A percentile compares a stretch with the other conserved stretches of the same genome.
phyloP scores from a whole-genome alignment of 345 rosid species.

The Euphorbia pulcherrima region DNA sequence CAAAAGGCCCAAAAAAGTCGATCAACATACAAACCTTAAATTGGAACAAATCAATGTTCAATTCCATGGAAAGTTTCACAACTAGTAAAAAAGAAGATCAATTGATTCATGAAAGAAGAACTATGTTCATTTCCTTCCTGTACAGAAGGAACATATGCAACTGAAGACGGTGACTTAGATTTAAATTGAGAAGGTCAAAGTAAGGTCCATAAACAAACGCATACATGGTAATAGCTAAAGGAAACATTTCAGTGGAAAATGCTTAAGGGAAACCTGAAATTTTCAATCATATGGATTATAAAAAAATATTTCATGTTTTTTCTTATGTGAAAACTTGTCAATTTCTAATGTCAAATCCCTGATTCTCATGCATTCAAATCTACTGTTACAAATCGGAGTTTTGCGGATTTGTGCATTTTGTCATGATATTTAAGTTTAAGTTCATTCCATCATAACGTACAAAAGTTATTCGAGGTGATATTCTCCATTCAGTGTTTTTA shows the following conservation, averaged over 20 bases:
- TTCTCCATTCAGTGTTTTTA: not conserved
- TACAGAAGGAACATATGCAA: not conserved
- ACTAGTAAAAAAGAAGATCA: not conserved
- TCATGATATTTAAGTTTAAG: not conserved
- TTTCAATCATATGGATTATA: no score
- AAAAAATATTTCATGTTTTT: not conserved
- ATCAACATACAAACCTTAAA: not conserved
- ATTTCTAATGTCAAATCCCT: not conserved
- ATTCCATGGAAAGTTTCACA: not conserved
- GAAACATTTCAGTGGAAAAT: no score
- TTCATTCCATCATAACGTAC: not conserved
- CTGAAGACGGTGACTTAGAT: not conserved
- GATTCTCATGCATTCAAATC: not conserved
- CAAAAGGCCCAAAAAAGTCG: constrained; percentile 6
- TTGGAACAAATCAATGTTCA: not conserved
- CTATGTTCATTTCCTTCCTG: not conserved
- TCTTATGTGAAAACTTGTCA: no score
- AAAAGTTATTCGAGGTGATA: not conserved
- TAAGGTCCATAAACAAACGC: not conserved
- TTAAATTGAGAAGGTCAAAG: not conserved
- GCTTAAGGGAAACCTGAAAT: no score
- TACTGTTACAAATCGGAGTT: not conserved
- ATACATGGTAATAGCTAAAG: not conserved
- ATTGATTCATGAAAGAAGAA: not conserved
- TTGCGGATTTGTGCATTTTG: not conserved